Evolutionary conservation across 208 protist genomes (phyloP).

Genomic region (Naegleria lovaniensis): DNA sequence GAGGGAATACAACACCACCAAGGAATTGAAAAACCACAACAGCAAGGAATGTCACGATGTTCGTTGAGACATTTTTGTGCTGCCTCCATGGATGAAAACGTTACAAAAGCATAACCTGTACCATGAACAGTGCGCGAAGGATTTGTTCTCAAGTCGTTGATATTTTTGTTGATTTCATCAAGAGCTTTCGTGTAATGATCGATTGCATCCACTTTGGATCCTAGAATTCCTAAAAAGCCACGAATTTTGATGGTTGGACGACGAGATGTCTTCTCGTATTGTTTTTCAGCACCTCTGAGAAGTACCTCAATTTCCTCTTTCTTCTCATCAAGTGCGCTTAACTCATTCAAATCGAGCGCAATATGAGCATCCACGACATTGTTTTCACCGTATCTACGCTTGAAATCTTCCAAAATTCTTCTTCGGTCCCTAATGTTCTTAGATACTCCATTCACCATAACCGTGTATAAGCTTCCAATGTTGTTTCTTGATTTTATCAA

Average conservation of each 20-base stretch:
- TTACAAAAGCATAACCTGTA: constrained; percentile 11
- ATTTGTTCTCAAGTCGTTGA: neutral
- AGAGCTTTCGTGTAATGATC: neutral
- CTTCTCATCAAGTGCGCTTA: neutral
- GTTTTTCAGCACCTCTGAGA: neutral
- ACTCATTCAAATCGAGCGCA: neutral
- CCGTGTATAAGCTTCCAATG: neutral
- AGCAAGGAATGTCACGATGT: neutral
- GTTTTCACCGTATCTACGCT: neutral
- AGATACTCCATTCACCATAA: constrained; percentile 1
- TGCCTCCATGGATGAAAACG: neutral
- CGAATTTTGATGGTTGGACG: too few species aligned
- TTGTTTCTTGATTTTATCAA: neutral
- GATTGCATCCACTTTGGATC: too few species aligned
- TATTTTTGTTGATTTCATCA: neutral
- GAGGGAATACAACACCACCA: neutral
- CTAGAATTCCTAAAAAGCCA: too few species aligned
- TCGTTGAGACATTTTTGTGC: neutral
- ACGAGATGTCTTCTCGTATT: neutral
- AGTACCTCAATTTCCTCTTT: too few species aligned
- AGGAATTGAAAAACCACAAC: neutral
- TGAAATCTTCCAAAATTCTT: neutral
- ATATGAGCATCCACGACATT: constrained; percentile 3
- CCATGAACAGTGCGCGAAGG: neutral
- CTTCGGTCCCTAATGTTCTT: neutral